Conservation (phyloP, 202 grass and related monocot genomes). For the Bolboschoenoplectus hybrid region DNA sequence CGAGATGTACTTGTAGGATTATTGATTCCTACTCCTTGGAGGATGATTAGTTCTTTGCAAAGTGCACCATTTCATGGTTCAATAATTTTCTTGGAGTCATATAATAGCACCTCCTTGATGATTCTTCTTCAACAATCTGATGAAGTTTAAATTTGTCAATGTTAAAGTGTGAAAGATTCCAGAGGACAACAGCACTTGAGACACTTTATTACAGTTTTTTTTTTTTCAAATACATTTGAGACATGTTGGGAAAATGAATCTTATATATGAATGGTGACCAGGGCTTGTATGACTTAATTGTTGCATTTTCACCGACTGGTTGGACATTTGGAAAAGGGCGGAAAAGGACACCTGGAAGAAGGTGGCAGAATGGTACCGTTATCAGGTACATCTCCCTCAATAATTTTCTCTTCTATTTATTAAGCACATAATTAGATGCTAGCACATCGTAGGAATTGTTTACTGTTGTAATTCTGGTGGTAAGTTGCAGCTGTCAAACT, state of each 20-base stretch:
- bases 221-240: not conserved
- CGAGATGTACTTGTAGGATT: not conserved
- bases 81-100: not conserved
- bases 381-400: slow-evolving; percentile 65
- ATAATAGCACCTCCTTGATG: not conserved
- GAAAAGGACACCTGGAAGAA: slow-evolving; percentile 80
- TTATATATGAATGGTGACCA: slow-evolving; percentile 50
- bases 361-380: slow-evolving; percentile 79
- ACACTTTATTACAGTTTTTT: slow-evolving; percentile 2
- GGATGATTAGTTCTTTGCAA: not conserved
- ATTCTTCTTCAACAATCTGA: not conserved
- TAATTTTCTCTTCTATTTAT: not conserved
- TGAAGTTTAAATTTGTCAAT: not conserved
- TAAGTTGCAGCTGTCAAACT: slow-evolving; percentile 1
- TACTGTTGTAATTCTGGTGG: slow-evolving; percentile 19
- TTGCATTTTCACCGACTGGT: slow-evolving; percentile 92
- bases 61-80: not conserved
- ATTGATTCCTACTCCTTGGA: not conserved
- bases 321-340: slow-evolving; percentile 93
- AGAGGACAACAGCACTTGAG: not conserved
- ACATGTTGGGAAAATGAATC: slow-evolving; percentile 4
- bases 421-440: slow-evolving; percentile 24
- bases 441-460: not conserved
- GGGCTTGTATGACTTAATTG: slow-evolving; percentile 77
- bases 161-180: not conserved